Conservation (phyloP, 768 basidiomycete species). For the Sistotremastrum niveocremeum region DNA sequence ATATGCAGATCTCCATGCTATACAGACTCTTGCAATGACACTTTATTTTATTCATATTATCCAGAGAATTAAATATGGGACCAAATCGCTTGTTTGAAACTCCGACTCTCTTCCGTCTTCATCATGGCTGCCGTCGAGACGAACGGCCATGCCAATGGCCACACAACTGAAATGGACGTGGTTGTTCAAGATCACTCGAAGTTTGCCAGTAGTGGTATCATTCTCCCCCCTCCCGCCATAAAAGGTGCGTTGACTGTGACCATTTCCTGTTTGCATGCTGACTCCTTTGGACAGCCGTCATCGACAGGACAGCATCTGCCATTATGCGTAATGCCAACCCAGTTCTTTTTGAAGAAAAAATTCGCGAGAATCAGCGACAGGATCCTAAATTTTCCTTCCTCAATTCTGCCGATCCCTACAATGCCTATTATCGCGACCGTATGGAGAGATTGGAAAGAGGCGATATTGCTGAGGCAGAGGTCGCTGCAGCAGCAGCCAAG, state of each 20-base stretch:
- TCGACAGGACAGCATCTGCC: constrained; percentile 86
- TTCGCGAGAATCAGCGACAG: constrained; percentile 88
- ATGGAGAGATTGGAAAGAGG: constrained; percentile 58
- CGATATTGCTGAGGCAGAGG: constrained; percentile 16
- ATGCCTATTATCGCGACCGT: constrained; percentile 93
- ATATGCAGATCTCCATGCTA: too few relatives aligned
- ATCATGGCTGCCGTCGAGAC: constrained; percentile 33
- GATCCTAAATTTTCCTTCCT: constrained; percentile 99
- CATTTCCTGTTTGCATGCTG: neutral
- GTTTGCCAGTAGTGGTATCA: constrained; percentile 65
- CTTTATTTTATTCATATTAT: too few relatives aligned
- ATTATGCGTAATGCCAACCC: constrained; percentile 93
- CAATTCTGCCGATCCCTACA: constrained; percentile 92
- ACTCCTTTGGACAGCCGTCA: constrained; percentile 47
- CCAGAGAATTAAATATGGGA: too few relatives aligned
- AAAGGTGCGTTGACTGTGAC: constrained; percentile 45
- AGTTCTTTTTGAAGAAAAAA: constrained; percentile 88
- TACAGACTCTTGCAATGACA: too few relatives aligned
- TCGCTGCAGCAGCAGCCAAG: constrained; percentile 15
- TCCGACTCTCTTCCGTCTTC: constrained; percentile 9
- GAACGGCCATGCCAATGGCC: constrained; percentile 31
- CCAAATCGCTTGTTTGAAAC: too few relatives aligned
- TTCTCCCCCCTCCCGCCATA: constrained; percentile 92
- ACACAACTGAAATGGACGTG: constrained; percentile 27
- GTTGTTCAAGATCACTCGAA: constrained; percentile 24